Evolutionary conservation across 257 asterid genomes (phyloP).

Genomic region (Gynochthodes officinalis): DNA sequence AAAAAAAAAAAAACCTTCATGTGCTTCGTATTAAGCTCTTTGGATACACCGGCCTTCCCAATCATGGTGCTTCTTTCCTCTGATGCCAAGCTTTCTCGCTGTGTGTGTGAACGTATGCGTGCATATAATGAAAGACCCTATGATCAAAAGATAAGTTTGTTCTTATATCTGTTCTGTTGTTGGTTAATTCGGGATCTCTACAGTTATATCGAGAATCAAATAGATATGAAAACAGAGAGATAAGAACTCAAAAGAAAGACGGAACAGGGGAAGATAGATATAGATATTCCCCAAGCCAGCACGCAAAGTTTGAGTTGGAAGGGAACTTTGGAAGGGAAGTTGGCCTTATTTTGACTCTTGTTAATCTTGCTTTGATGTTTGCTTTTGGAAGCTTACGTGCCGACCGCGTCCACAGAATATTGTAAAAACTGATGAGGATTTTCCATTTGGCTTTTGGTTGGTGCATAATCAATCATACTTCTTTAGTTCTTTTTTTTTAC

Average conservation of each 20-base stretch:
- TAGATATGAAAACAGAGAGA: conserved; percentile 3
- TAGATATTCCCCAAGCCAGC: conserved; percentile 2
- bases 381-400: conserved; percentile 17
- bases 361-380: conserved; percentile 1
- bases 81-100: conserved; percentile 4
- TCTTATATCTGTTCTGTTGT: background rate
- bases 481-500: too few relatives aligned
- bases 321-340: background rate
- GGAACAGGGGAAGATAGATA: background rate
- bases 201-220: background rate
- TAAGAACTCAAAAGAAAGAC: conserved; percentile 11
- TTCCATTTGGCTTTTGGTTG: too few relatives aligned
- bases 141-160: background rate
- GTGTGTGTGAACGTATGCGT: too few relatives aligned
- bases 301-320: background rate
- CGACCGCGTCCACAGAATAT: background rate
- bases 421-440: too few relatives aligned
- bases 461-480: too few relatives aligned
- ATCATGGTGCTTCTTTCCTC: conserved; percentile 25
- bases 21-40: conserved; percentile 40
- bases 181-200: background rate
- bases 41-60: conserved; percentile 37
- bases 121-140: background rate
- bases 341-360: conserved; percentile 8
- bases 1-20: conserved; percentile 24